phyloP scores from a whole-genome alignment of 257 asterid genomes.

The Capsicum rhomboideum region DNA sequence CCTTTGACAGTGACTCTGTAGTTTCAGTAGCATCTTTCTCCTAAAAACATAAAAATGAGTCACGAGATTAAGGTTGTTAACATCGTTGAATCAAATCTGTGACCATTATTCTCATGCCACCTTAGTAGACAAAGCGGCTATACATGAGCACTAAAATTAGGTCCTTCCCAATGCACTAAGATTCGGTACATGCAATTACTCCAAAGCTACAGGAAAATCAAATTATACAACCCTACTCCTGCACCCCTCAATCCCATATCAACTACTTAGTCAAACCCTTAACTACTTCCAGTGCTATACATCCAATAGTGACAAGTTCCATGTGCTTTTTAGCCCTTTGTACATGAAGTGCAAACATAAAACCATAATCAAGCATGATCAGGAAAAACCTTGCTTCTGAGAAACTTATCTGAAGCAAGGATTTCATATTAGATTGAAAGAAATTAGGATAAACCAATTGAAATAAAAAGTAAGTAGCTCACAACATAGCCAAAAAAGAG shows the following conservation, averaged over 20 bases:
- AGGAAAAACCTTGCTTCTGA: not conserved
- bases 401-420: not conserved
- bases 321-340: not conserved
- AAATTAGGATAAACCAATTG: not conserved
- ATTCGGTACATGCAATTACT: not conserved
- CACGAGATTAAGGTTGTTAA: not conserved
- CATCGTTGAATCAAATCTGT: not conserved
- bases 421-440: not conserved
- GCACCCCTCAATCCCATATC: not conserved
- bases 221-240: not conserved
- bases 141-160: not conserved
- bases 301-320: not conserved
- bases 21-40: conserved; percentile 39
- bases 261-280: not conserved
- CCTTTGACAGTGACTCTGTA: conserved; percentile 67
- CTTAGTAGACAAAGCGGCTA: not conserved
- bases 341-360: not conserved
- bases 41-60: conserved; percentile 23
- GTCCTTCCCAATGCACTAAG: not conserved
- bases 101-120: not conserved
- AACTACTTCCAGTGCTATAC: not conserved
- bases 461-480: not conserved
- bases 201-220: not conserved
- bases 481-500: not conserved
- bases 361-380: not conserved